These are phyloP conservation scores for Groenewaldozyma salmanticensis DNA, from an alignment of 805 yeast genomes.

Conservation along the genomic window DNA sequence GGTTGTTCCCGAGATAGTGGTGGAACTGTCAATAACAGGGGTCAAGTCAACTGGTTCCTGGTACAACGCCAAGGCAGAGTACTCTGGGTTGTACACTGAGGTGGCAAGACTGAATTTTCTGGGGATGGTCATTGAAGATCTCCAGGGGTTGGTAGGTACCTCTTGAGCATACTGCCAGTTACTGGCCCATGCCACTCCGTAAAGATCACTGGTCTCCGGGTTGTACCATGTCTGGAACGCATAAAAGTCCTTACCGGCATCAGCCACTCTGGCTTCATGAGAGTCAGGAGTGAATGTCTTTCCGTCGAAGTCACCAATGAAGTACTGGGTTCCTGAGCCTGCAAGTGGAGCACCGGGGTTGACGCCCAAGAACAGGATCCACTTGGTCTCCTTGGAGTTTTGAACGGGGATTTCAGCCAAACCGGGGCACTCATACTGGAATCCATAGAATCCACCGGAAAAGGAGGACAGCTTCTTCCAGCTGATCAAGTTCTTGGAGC, in stretches of 20 bases:
- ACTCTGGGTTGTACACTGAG: neutral
- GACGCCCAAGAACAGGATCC: neutral
- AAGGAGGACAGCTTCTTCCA: neutral
- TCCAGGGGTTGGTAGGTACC: constrained; percentile 31
- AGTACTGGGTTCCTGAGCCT: constrained; percentile 33
- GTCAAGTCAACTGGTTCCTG: neutral
- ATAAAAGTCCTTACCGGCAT: constrained; percentile 32
- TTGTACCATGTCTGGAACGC: constrained; percentile 31
- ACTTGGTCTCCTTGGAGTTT: constrained; percentile 9
- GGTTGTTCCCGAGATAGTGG: neutral
- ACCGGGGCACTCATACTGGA: constrained; percentile 36
- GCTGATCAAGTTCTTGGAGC: neutral
- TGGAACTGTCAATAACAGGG: neutral
- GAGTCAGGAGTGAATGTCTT: constrained; percentile 27
- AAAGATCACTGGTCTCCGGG: constrained; percentile 21
- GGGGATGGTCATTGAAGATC: constrained; percentile 27
- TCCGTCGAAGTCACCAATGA: constrained; percentile 35
- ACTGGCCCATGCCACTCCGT: constrained; percentile 36
- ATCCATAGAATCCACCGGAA: constrained; percentile 19
- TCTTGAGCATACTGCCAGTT: constrained; percentile 33
- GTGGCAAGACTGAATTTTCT: neutral
- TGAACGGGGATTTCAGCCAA: constrained; percentile 25
- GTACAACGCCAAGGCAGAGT: neutral
- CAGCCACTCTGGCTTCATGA: constrained; percentile 24
- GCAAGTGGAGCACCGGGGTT: constrained; percentile 34